phyloP scores from a whole-genome alignment of 2,329 filamentous ascomycete genomes.

The Thielaviopsis populi region DNA sequence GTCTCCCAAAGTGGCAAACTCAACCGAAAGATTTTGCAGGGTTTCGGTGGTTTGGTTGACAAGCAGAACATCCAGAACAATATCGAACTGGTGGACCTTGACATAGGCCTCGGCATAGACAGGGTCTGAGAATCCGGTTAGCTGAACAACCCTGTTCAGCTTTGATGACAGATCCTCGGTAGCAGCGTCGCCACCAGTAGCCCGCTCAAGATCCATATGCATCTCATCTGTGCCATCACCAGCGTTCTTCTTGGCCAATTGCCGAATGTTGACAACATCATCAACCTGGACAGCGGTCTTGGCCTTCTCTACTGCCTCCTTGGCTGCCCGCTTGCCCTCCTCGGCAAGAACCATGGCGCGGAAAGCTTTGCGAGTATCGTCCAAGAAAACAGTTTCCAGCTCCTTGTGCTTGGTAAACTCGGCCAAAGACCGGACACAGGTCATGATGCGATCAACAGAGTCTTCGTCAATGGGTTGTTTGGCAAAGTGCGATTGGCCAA shows the following conservation, averaged over 20 bases:
- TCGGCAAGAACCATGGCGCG: slow-evolving; percentile 92
- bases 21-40: slow-evolving; percentile 88
- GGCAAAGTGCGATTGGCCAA: slow-evolving; percentile 96
- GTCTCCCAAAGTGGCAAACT: slow-evolving; percentile 96
- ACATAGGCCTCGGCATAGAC: slow-evolving; percentile 99
- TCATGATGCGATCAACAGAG: slow-evolving; percentile 97
- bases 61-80: slow-evolving; percentile 85
- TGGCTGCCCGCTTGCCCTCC: slow-evolving; percentile 93
- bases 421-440: slow-evolving; percentile 79
- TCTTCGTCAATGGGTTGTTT: slow-evolving; percentile 96
- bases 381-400: slow-evolving; percentile 79
- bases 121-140: slow-evolving; percentile 94
- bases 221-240: slow-evolving; percentile 71
- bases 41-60: slow-evolving; percentile 97
- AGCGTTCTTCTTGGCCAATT: slow-evolving; percentile 81
- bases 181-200: slow-evolving; percentile 73
- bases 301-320: slow-evolving; percentile 81
- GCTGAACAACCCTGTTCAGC: slow-evolving; percentile 86
- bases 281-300: slow-evolving; percentile 93
- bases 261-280: slow-evolving; percentile 82
- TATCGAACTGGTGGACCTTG: slow-evolving; percentile 97
- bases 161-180: slow-evolving; percentile 85
- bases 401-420: slow-evolving; percentile 84
- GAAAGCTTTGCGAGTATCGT: slow-evolving; percentile 93
- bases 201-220: slow-evolving; percentile 80